Evolutionary conservation across 2,329 filamentous ascomycete genomes (phyloP).

Genomic region (Plectosphaerella plurivora): DNA sequence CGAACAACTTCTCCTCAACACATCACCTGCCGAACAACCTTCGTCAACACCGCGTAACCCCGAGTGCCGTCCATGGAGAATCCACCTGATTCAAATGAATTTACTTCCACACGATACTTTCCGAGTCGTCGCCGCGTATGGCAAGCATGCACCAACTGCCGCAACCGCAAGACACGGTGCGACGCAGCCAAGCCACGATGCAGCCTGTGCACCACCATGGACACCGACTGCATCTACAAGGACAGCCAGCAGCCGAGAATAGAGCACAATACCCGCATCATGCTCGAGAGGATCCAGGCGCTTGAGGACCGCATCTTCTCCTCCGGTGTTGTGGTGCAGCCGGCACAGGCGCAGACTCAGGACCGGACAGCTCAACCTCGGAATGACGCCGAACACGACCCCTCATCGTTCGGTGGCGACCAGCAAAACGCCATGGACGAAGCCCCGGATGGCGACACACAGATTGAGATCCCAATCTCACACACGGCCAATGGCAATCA

Average conservation of each 20-base stretch:
- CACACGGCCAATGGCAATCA: conserved; percentile 19
- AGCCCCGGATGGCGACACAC: not conserved
- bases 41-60: not conserved
- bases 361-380: too few relatives aligned
- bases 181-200: conserved; percentile 22
- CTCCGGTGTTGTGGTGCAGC: not conserved
- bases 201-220: conserved; percentile 17
- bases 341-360: too few relatives aligned
- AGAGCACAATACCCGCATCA: conserved; percentile 20
- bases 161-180: conserved; percentile 22
- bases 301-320: conserved; percentile 20
- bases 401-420: not conserved
- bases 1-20: too few relatives aligned
- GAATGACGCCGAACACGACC: not conserved
- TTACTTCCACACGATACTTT: not conserved
- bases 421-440: not conserved
- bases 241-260: conserved; percentile 21
- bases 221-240: conserved; percentile 22
- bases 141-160: conserved; percentile 23
- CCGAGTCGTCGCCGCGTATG: conserved; percentile 11
- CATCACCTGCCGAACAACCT: too few relatives aligned
- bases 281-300: conserved; percentile 22
- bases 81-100: not conserved
- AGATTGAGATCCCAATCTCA: conserved; percentile 12
- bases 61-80: not conserved